Evolutionary conservation across 768 basidiomycete genomes (phyloP).

Genomic region (Multifurca ochricompacta): DNA sequence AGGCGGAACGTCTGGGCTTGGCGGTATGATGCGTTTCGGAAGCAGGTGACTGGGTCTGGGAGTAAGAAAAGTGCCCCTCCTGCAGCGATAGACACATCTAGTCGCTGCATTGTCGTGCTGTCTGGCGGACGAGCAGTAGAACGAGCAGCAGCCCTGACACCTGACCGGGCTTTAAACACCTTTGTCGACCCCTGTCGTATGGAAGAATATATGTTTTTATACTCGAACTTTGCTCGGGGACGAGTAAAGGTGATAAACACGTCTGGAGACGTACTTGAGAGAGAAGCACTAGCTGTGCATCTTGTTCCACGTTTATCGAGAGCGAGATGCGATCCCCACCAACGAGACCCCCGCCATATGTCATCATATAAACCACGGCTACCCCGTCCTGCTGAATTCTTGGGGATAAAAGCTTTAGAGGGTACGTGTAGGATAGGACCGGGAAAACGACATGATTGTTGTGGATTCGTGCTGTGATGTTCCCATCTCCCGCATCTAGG

Average conservation of each 20-base stretch:
- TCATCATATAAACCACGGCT: conserved; percentile 69
- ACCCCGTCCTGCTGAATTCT: conserved; percentile 41
- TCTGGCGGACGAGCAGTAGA: neutral
- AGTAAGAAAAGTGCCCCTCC: conserved; percentile 65
- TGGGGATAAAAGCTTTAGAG: conserved; percentile 82
- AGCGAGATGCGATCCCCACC: conserved; percentile 72
- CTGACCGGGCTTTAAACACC: conserved; percentile 76
- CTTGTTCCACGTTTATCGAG: conserved; percentile 47
- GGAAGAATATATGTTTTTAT: too few species aligned
- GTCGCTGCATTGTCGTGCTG: conserved; percentile 49
- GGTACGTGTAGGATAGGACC: conserved; percentile 73
- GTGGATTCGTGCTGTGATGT: conserved; percentile 45
- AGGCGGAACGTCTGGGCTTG: conserved; percentile 79
- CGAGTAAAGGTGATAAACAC: neutral
- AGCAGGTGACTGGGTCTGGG: conserved; percentile 92
- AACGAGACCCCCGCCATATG: conserved; percentile 90
- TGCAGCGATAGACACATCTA: conserved; percentile 48
- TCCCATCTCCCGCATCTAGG: conserved; percentile 43
- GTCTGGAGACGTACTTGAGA: conserved; percentile 56
- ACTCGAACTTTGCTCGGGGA: neutral
- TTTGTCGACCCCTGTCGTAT: conserved; percentile 83
- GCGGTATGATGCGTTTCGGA: conserved; percentile 71
- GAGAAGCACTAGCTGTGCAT: conserved; percentile 59
- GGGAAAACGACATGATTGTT: conserved; percentile 57
- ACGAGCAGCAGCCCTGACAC: conserved; percentile 43